Conservation (phyloP, 176 grass and related monocot genomes). For the Triticum monococcum region DNA sequence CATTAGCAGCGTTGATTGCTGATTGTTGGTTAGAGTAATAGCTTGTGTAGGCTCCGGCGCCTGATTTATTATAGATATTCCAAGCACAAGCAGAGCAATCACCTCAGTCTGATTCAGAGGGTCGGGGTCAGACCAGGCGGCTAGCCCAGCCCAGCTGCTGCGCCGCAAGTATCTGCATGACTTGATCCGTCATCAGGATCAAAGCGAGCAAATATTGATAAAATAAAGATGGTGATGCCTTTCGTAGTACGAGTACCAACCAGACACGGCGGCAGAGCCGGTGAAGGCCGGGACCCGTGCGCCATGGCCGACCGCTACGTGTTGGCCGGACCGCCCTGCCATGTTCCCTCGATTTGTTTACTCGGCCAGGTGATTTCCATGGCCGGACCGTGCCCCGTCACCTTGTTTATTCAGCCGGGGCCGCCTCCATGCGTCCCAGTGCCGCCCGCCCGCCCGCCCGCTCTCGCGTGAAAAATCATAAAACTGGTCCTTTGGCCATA, state of each 20-base stretch:
- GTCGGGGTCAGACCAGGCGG: no score
- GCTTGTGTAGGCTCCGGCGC: no score
- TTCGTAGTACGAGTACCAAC: background rate
- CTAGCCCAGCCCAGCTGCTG: background rate
- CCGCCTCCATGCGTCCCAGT: background rate
- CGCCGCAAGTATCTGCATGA: background rate
- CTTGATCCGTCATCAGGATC: slow-evolving; percentile 6
- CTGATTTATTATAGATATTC: no score
- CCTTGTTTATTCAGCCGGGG: no score
- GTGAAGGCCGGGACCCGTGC: slow-evolving; percentile 1
- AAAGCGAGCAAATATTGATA: background rate
- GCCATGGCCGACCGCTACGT: background rate
- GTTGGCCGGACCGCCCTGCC: background rate
- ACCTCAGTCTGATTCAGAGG: no score
- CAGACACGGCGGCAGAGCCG: background rate
- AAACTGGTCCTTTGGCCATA: no score
- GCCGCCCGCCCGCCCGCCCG: background rate
- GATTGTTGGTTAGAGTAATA: no score
- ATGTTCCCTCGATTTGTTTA: background rate
- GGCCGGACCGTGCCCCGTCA: no score
- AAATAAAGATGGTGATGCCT: background rate
- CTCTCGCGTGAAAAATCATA: background rate
- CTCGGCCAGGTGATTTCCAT: background rate
- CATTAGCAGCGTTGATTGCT: no score
- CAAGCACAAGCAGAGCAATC: no score